Evolutionary conservation across 352 stramenopile genomes (phyloP).

Genomic region (Phytophthora tentaculata): DNA sequence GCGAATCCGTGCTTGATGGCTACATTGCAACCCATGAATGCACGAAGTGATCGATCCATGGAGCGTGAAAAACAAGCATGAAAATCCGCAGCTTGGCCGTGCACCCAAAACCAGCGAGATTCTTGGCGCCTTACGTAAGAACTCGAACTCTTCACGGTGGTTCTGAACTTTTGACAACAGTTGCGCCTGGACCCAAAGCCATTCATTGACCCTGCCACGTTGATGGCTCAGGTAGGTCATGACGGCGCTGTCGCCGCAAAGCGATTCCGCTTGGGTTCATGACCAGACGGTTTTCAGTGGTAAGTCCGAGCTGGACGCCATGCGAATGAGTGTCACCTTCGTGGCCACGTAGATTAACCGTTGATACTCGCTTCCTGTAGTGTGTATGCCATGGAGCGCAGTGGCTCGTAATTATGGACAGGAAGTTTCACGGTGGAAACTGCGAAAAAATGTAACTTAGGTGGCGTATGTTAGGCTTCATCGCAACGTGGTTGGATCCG

Average conservation of each 20-base stretch:
- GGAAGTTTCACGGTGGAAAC: conserved; percentile 12
- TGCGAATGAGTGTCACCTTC: conserved; percentile 13
- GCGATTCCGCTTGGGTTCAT: background rate
- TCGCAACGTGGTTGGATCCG: background rate
- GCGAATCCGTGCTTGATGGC: background rate
- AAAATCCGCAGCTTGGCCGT: background rate
- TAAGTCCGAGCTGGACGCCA: conserved; percentile 1
- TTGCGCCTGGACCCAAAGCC: conserved; percentile 1
- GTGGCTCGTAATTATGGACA: conserved; percentile 8
- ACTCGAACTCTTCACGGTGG: background rate
- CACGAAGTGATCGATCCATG: background rate
- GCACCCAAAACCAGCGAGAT: conserved; percentile 1
- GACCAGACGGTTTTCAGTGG: background rate
- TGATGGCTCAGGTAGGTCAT: background rate
- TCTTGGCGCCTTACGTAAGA: background rate
- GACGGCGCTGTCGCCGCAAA: conserved; percentile 3
- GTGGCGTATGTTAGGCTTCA: background rate
- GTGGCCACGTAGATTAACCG: background rate
- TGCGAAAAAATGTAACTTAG: background rate
- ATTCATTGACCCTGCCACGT: conserved; percentile 7
- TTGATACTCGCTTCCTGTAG: background rate
- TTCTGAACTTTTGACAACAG: conserved; percentile 5
- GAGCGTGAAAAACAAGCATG: background rate
- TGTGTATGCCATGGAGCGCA: conserved; percentile 8
- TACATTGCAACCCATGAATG: background rate